Base-by-base conservation (phyloP, 495 filamentous ascomycete genomes). In the Aspergillus egyptiacus region DNA sequence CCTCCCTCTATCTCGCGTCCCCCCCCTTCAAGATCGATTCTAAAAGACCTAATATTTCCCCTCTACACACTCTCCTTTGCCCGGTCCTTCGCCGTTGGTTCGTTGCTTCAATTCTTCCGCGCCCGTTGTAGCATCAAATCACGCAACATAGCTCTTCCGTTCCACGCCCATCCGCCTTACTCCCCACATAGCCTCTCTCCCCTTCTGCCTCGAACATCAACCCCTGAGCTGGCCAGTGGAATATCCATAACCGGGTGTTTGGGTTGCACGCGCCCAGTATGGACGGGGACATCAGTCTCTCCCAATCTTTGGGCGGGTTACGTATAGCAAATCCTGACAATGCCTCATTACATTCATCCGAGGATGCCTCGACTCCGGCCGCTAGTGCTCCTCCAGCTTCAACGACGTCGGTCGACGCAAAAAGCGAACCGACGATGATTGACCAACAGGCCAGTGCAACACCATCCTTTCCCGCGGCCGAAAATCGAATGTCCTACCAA, bases 261-360 rank as follows among this genome's bases (percentile, higher is more conserved):
- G 7, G 14, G n/a, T 30, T 31, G 20, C 23, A 28, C 19, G 28
- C 23, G 47, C 46, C 57, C 56, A 68, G 58, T 61, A 96, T 96
- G 91, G 86, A 91, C 63, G 87, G 86, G 61, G 91, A 96, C 68
- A 69, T 96, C 56, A 96, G 87, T 65, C 80, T 98, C 41, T 94
- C 93, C 46, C 86, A 89, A 68, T 86, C 89, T 50, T 76, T 99
- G 54, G 94, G 94, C 44, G 94, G 94, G 56, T 74, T 99, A 65
- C 86, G 93, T 56, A 97, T 97, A 61, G 94, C 94, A 52, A 99
- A 99, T 65, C 93, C 94, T 33, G 91, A 96, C 73, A 82, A 93
- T 66, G 77, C 79, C 38, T 82, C 85, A 24, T 73, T 85, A 32
- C 69, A 74, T 52, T 66, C 69, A 33, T 69, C 80, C n/a, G 69